Evolutionary conservation across 768 basidiomycete species (phyloP), one percentile per base, ranked within the genome.

Genomic region (Pisolithus marmoratus): DNA sequence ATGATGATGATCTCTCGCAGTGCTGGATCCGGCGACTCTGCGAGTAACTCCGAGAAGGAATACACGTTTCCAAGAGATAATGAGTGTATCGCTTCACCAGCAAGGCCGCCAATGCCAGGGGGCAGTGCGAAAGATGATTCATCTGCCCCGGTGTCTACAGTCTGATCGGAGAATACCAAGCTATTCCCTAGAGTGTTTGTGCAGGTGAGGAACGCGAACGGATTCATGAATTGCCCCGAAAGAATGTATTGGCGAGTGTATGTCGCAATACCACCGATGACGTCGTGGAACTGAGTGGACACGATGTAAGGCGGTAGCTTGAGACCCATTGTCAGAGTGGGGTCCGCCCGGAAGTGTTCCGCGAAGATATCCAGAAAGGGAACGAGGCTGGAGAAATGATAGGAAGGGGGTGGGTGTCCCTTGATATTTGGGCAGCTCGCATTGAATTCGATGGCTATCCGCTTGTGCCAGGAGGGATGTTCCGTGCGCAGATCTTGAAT

Each of bases 391-490:
- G 69, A 12, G 48, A 82, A 74, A 37, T 76, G 67, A 67, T 93
- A 93, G 9, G 86, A 79, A 19, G 83, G 77, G 0, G 87, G 88
- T 0, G 87, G 77, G 23, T 73, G 70, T 11, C 66, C 68, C 50
- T 66, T 62, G 57, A 92, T 86, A 63, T 94, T 94, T 4, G 91
- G 91, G 57, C 91, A 94, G 38, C 84, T 87, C 0, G 88, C 83
- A 65, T 94, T 94, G 61, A 93, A 73, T 67, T 94, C 91, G 59
- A 91, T 69, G 14, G 79, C 90, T 54, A 93, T 71, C 56, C 72
- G 60, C 55, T 73, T 65, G 49, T 61, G 54, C 74, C 72, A 55
- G 54, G 56, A 17, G 68, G 59, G 47, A 1, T 67, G 55, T 27
- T 52, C 44, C 9, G 55, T 31, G n/a, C 88, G 82, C 11, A 90